Conservation (phyloP, 768 basidiomycete species). For the Xanthoconium purpureum region DNA sequence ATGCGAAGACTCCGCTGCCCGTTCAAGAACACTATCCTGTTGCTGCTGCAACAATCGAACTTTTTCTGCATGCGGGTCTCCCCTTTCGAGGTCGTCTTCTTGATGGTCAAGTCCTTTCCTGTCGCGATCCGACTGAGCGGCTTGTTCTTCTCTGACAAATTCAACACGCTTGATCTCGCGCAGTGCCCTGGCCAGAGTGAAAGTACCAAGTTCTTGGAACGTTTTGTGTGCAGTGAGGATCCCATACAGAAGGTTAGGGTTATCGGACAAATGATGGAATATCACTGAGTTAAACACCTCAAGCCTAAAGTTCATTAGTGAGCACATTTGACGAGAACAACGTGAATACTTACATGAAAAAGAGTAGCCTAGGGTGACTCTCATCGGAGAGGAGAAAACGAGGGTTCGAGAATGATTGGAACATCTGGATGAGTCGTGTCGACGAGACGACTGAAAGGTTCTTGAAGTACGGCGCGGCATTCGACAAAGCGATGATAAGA, state of each 20-base stretch:
- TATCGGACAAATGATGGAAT: conserved; percentile 72
- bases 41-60: conserved; percentile 57
- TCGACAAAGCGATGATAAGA: conserved; percentile 84
- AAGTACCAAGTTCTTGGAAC: conserved; percentile 89
- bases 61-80: conserved; percentile 51
- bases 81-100: conserved; percentile 28
- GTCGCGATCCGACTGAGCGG: conserved; percentile 30
- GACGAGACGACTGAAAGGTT: conserved; percentile 78
- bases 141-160: conserved; percentile 67
- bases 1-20: conserved; percentile 23
- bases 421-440: conserved; percentile 81
- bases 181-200: conserved; percentile 83
- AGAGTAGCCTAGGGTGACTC: conserved; percentile 89
- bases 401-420: conserved; percentile 88
- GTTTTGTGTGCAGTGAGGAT: conserved; percentile 78
- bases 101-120: conserved; percentile 15
- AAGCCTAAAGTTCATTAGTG: conserved; percentile 47
- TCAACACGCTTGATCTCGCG: conserved; percentile 79
- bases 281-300: conserved; percentile 90
- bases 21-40: conserved; percentile 38
- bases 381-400: conserved; percentile 89
- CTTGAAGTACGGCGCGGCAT: conserved; percentile 83
- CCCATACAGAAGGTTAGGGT: conserved; percentile 85
- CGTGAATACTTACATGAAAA: conserved; percentile 66
- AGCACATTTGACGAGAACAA: neutral